A percentile compares a stretch with the other conserved stretches of the same genome.
These are phyloP conservation scores for Candida tropicalis DNA, from an alignment of 1,139 yeast species.

Conservation along the genomic window DNA sequence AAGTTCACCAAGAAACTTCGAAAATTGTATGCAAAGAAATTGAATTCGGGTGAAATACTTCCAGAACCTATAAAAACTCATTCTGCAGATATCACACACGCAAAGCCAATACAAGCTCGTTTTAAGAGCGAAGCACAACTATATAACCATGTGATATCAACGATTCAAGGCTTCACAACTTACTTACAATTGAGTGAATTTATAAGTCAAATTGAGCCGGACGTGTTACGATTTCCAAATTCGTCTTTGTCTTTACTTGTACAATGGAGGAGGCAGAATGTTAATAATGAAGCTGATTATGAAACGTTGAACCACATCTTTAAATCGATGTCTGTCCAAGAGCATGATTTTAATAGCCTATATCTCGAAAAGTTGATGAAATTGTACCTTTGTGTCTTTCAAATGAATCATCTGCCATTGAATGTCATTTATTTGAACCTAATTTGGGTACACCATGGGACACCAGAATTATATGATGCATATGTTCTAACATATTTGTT, in stretches of 20 bases:
- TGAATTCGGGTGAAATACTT: neutral
- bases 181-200: neutral
- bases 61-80: neutral
- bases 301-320: neutral
- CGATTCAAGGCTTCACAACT: neutral
- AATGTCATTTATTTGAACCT: conserved; percentile 7
- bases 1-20: neutral
- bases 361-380: conserved; percentile 1
- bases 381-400: conserved; percentile 6
- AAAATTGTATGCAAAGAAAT: neutral
- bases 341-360: neutral
- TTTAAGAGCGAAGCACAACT: neutral
- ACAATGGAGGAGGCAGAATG: neutral
- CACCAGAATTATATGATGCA: neutral
- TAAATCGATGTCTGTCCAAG: neutral
- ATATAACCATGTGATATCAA: neutral
- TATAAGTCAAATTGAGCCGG: neutral
- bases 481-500: conserved; percentile 9
- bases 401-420: conserved; percentile 2
- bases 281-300: neutral
- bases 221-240: neutral
- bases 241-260: neutral
- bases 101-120: neutral
- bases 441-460: conserved; percentile 6
- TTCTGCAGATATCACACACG: too few relatives aligned